Base-by-base conservation (phyloP, 345 rosid genomes). In the Ceriops tagal region DNA sequence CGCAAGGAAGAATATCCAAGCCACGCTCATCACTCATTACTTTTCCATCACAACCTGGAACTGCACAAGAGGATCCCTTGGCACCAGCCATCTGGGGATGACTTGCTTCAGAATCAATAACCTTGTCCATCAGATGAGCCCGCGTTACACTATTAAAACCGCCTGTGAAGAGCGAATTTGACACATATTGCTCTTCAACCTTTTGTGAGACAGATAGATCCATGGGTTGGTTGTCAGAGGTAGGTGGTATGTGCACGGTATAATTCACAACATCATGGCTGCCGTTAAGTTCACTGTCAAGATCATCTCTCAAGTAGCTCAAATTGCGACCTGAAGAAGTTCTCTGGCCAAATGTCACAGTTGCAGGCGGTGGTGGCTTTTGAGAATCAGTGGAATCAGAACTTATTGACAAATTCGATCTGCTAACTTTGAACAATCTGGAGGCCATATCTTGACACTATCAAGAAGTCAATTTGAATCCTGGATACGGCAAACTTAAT, bases 51-150 rank as follows among this genome's bases (percentile, higher is more conserved):
- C 98, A 93, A 18, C 97, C 98, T 27, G 86, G 96, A 74, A 93
- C 77, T 0, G 98, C 86, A 71, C 98, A 93, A 5, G 92, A 89
- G 0, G 98, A 91, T 21, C 97, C 98, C 78, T 89, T 93, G 13
- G 89, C 84, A 11, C 98, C 98, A 63, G 97, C 98, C 98, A 93
- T 93, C 66, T 93, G 98, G 1, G 98, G 98, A 79, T 93, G 98
- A 71, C 57, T 85, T 16, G 96, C 74, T 73, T 93, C 96, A n/a
- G 91, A 91, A 28, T 93, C 98, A 22, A 81, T 89, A 72, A 93
- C 98, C 83, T 91, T 93, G 81, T 93, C 97, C 97, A 93, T 93
- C 31, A 93, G 84, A 77, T 93, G 98, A 71, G 98, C 96, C 24
- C 92, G 81, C 0, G 97, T 93, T 30, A 84, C 85, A 70, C 92